Percentiles rank a stretch among this genome's conserved stretches.
These are phyloP conservation scores for Dovyalis caffra DNA, from an alignment of 345 rosid genomes.

Conservation along the genomic window DNA sequence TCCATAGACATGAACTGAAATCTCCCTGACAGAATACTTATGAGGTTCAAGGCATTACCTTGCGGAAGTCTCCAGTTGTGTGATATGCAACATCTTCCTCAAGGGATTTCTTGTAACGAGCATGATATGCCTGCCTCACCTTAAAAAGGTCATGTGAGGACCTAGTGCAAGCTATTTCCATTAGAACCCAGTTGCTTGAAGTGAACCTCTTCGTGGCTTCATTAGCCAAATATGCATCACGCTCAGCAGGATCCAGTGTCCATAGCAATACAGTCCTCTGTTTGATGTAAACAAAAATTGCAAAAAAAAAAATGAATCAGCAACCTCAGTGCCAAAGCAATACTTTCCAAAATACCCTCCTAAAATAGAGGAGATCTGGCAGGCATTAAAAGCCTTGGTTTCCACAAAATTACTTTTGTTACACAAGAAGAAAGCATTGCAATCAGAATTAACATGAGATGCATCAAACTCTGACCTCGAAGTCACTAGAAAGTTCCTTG, in stretches of 20 bases:
- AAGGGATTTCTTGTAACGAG: conserved; percentile 69
- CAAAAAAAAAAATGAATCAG: background rate
- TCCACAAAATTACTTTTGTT: background rate
- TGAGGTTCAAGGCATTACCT: conserved; percentile 40
- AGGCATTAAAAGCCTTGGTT: background rate
- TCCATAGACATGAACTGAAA: background rate
- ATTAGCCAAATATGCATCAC: conserved; percentile 74
- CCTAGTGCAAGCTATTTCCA: conserved; percentile 85
- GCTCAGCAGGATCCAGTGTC: conserved; percentile 74
- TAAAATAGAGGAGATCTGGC: background rate
- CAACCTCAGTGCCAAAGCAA: background rate
- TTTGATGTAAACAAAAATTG: conserved; percentile 11
- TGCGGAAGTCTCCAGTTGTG: conserved; percentile 69
- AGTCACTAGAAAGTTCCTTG: conserved; percentile 80
- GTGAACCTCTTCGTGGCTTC: conserved; percentile 75
- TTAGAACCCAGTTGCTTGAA: conserved; percentile 62
- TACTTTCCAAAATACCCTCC: too few species aligned
- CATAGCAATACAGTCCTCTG: conserved; percentile 65
- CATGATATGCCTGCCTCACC: conserved; percentile 71
- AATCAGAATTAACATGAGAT: background rate
- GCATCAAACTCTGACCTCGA: conserved; percentile 58
- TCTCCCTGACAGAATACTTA: background rate
- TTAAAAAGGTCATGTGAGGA: conserved; percentile 58
- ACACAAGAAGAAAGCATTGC: background rate
- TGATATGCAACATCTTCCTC: conserved; percentile 93